phyloP scores from a whole-genome alignment of 306 rosid genomes.

The Cucurbita maxima region DNA sequence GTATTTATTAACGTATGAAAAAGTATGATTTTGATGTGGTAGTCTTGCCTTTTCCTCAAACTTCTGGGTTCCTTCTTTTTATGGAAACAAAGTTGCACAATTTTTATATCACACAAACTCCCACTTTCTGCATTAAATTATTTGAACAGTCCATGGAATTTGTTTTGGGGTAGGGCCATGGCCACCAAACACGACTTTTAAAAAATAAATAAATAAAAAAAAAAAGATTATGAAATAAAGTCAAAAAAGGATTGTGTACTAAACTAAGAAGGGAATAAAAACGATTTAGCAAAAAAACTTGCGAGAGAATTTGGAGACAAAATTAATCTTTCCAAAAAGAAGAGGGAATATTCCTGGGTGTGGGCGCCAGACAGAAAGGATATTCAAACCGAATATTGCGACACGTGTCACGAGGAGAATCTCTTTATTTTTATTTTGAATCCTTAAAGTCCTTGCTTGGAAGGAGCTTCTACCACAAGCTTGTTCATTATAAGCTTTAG shows the following conservation, averaged over 20 bases:
- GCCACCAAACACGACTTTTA: too few relatives aligned
- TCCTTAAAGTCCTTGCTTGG: slow-evolving; percentile 58
- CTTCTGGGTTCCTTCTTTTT: background rate
- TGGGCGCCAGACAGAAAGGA: slow-evolving; percentile 70
- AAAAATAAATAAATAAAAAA: too few relatives aligned
- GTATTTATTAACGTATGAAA: too few relatives aligned
- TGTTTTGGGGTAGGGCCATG: too few relatives aligned
- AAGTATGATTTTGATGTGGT: too few relatives aligned
- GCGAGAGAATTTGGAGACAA: background rate
- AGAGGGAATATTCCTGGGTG: slow-evolving; percentile 2
- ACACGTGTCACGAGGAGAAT: slow-evolving; percentile 55
- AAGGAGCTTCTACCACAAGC: slow-evolving; percentile 42
- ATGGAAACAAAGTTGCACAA: background rate
- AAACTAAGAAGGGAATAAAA: background rate
- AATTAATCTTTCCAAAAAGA: background rate
- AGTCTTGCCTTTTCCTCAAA: background rate
- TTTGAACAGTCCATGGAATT: too few relatives aligned
- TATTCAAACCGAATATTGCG: slow-evolving; percentile 45
- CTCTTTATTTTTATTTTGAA: slow-evolving; percentile 4
- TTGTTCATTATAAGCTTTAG: background rate
- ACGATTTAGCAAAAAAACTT: too few relatives aligned
- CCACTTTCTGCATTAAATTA: too few relatives aligned
- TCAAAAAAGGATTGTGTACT: background rate
- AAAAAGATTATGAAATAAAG: too few relatives aligned
- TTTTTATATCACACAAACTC: background rate